A percentile compares a stretch with the other conserved stretches of the same genome.
These are phyloP conservation scores for Apostasia shenzhenica DNA, from an alignment of 106 monocot genomes.

Conservation along the genomic window DNA sequence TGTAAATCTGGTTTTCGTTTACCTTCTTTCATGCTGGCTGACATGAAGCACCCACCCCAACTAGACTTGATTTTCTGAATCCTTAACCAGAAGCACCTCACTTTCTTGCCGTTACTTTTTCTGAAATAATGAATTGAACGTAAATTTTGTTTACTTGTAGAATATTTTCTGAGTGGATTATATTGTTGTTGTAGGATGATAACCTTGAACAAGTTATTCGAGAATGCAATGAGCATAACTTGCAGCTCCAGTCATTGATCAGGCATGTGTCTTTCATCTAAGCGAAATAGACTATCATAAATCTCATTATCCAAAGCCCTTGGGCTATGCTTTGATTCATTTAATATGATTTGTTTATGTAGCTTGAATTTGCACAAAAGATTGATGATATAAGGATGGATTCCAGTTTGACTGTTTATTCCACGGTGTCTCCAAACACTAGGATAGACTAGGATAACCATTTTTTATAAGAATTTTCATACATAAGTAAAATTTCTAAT, in stretches of 20 bases:
- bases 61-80: neutral
- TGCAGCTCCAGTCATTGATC: constrained; percentile 65
- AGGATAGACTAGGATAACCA: no score
- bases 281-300: neutral
- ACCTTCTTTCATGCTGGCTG: neutral
- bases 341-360: no score
- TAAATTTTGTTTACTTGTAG: neutral
- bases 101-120: neutral
- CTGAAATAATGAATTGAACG: neutral
- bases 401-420: no score
- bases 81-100: neutral
- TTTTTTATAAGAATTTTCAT: no score
- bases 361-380: no score
- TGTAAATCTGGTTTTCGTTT: constrained; percentile 23
- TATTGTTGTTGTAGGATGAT: constrained; percentile 49
- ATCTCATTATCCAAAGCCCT: no score
- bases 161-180: neutral
- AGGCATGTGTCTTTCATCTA: constrained; percentile 22
- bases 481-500: no score
- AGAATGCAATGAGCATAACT: constrained; percentile 77
- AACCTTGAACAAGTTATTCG: constrained; percentile 75
- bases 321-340: no score
- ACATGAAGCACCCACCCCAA: neutral
- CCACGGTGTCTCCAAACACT: no score
- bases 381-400: no score